These are phyloP conservation scores for Barnettozyma californica DNA, from an alignment of 805 yeast species.

Conservation along the genomic window DNA sequence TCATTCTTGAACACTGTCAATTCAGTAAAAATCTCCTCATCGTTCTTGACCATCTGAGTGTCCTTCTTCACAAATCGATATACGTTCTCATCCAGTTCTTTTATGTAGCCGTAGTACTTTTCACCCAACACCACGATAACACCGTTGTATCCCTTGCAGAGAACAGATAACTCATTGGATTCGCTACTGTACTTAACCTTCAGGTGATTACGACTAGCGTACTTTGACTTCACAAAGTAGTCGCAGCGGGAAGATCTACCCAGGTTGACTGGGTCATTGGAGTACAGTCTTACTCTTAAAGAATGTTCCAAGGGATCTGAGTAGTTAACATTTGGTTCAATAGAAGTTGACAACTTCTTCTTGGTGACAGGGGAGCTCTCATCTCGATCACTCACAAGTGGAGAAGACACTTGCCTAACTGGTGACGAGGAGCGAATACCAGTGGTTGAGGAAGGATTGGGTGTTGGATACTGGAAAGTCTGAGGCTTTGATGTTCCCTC, in stretches of 20 bases:
- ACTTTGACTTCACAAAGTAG: slow-evolving; percentile 41
- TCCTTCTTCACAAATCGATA: slow-evolving; percentile 22
- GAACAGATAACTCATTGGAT: slow-evolving; percentile 42
- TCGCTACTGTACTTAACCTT: slow-evolving; percentile 39
- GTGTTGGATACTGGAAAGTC: slow-evolving; percentile 51
- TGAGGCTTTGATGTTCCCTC: background rate
- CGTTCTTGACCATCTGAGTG: slow-evolving; percentile 6
- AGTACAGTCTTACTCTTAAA: slow-evolving; percentile 17
- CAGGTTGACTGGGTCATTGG: slow-evolving; percentile 16
- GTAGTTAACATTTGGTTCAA: slow-evolving; percentile 1
- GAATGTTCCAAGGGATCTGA: slow-evolving; percentile 7
- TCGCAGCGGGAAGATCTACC: slow-evolving; percentile 63
- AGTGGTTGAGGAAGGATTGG: slow-evolving; percentile 60
- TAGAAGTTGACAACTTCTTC: background rate
- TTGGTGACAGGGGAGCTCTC: background rate
- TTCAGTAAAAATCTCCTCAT: slow-evolving; percentile 25
- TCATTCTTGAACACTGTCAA: slow-evolving; percentile 59
- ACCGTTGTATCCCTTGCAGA: slow-evolving; percentile 84
- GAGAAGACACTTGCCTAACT: slow-evolving; percentile 9
- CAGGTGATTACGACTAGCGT: slow-evolving; percentile 66
- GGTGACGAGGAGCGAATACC: slow-evolving; percentile 37
- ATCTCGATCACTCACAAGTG: background rate
- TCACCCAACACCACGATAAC: slow-evolving; percentile 60
- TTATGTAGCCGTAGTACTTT: slow-evolving; percentile 29
- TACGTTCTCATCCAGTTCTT: slow-evolving; percentile 16